Evolutionary conservation across 805 yeast species (phyloP).

Genomic region (Cyberlindnera lachancei): DNA sequence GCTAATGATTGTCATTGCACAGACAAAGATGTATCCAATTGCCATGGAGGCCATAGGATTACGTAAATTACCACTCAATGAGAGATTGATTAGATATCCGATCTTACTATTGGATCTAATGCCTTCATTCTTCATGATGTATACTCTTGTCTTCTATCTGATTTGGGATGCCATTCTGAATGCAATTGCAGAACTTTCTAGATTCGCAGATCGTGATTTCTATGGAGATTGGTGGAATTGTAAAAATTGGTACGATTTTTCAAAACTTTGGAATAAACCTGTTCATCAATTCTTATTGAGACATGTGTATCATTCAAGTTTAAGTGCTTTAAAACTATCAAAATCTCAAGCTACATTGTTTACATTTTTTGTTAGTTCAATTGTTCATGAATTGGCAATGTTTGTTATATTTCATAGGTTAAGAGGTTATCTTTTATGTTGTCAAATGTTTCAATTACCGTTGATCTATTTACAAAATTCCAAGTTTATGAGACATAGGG

Average conservation of each 20-base stretch:
- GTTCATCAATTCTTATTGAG: slow-evolving; percentile 84
- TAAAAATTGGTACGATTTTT: slow-evolving; percentile 86
- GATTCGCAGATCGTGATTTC: slow-evolving; percentile 85
- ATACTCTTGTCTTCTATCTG: slow-evolving; percentile 72
- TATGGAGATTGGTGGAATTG: slow-evolving; percentile 99
- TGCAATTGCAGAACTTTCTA: slow-evolving; percentile 80
- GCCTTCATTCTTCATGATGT: slow-evolving; percentile 72
- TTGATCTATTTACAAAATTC: slow-evolving; percentile 52
- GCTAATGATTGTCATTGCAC: slow-evolving; percentile 76
- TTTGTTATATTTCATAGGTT: slow-evolving; percentile 71
- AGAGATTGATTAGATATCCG: slow-evolving; percentile 42
- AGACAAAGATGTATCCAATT: slow-evolving; percentile 65
- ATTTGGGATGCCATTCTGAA: slow-evolving; percentile 95
- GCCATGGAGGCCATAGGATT: slow-evolving; percentile 53
- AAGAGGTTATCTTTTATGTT: slow-evolving; percentile 68
- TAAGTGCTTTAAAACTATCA: slow-evolving; percentile 62
- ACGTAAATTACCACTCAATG: slow-evolving; percentile 39
- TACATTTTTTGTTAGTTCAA: slow-evolving; percentile 72
- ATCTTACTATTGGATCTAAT: slow-evolving; percentile 61
- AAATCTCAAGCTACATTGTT: slow-evolving; percentile 64
- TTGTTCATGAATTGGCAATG: slow-evolving; percentile 92
- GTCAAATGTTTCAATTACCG: slow-evolving; percentile 89
- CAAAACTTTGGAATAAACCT: slow-evolving; percentile 91
- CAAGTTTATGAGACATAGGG: slow-evolving; percentile 42
- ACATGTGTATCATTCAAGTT: slow-evolving; percentile 90